Percentiles rank a stretch among this genome's conserved stretches.
phyloP scores from a whole-genome alignment of 768 basidiomycete genomes.

The Hypsizygus marmoreus region DNA sequence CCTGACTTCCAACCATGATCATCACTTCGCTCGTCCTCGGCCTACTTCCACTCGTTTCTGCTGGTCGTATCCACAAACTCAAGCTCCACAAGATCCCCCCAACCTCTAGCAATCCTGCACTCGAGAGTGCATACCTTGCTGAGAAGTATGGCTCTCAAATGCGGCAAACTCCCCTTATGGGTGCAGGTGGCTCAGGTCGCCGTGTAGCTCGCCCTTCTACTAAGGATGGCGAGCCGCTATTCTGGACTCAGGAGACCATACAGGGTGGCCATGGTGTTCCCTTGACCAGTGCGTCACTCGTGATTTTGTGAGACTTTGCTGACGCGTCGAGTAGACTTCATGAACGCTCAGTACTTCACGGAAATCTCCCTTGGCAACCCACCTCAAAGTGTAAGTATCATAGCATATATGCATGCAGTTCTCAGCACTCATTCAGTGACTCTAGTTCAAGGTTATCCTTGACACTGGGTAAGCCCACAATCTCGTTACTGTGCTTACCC shows the following conservation, averaged over 20 bases:
- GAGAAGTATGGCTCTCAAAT: conserved; percentile 82
- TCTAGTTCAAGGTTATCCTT: conserved; percentile 91
- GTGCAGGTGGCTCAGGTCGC: conserved; percentile 74
- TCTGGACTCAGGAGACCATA: conserved; percentile 79
- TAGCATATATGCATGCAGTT: not conserved
- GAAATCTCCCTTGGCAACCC: conserved; percentile 85
- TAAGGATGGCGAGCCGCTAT: conserved; percentile 57
- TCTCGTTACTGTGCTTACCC: not conserved
- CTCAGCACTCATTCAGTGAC: conserved; percentile 4
- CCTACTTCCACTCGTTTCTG: conserved; percentile 53
- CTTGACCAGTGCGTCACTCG: conserved; percentile 72
- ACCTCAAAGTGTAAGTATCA: conserved; percentile 65
- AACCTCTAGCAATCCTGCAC: conserved; percentile 57
- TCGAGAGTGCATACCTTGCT: conserved; percentile 85
- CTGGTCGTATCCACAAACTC: conserved; percentile 72
- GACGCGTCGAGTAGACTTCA: conserved; percentile 66
- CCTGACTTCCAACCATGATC: conserved; percentile 43
- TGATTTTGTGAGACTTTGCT: not conserved
- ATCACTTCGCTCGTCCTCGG: conserved; percentile 39
- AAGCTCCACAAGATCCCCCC: conserved; percentile 86
- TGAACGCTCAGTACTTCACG: conserved; percentile 97
- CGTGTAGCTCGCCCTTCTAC: conserved; percentile 41
- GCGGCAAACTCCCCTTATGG: conserved; percentile 62
- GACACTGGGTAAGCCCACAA: conserved; percentile 71
- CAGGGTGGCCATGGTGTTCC: conserved; percentile 87